Evolutionary conservation across 257 asterid species (phyloP).

Genomic region (Prunella vulgaris): DNA sequence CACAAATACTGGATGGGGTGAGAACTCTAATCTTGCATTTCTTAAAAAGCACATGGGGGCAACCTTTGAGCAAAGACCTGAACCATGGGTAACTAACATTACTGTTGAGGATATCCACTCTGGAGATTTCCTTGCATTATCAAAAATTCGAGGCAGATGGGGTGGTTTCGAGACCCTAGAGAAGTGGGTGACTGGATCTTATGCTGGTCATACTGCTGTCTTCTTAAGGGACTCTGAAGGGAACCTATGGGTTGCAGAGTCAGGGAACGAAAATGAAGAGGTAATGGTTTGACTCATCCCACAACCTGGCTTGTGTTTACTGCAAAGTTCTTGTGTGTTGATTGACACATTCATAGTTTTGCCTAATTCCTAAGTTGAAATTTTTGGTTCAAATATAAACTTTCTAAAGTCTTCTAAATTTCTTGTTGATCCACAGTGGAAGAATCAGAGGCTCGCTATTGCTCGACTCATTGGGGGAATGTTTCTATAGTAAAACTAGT

Average conservation of each 20-base stretch:
- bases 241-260: slow-evolving; percentile 87
- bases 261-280: slow-evolving; percentile 80
- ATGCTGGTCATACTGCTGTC: slow-evolving; percentile 88
- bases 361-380: background rate
- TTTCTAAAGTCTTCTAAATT: background rate
- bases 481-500: background rate
- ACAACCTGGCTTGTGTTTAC: background rate
- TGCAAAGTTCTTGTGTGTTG: too few relatives aligned
- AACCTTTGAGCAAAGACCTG: slow-evolving; percentile 67
- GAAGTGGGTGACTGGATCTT: slow-evolving; percentile 87
- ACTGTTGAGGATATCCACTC: slow-evolving; percentile 65
- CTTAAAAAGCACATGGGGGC: slow-evolving; percentile 88
- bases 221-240: slow-evolving; percentile 78
- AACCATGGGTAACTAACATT: slow-evolving; percentile 73
- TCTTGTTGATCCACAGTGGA: background rate
- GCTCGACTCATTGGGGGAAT: background rate
- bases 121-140: slow-evolving; percentile 78
- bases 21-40: slow-evolving; percentile 69
- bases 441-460: background rate
- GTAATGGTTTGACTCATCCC: slow-evolving; percentile 28
- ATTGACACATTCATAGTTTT: slow-evolving; percentile 2
- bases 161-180: slow-evolving; percentile 95
- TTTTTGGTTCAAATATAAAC: background rate
- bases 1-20: slow-evolving; percentile 71
- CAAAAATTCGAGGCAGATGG: slow-evolving; percentile 87